Evolutionary conservation across 2,329 filamentous ascomycete species (phyloP), one percentile per base, ranked within the genome.

Genomic region (Fusarium multiceps): DNA sequence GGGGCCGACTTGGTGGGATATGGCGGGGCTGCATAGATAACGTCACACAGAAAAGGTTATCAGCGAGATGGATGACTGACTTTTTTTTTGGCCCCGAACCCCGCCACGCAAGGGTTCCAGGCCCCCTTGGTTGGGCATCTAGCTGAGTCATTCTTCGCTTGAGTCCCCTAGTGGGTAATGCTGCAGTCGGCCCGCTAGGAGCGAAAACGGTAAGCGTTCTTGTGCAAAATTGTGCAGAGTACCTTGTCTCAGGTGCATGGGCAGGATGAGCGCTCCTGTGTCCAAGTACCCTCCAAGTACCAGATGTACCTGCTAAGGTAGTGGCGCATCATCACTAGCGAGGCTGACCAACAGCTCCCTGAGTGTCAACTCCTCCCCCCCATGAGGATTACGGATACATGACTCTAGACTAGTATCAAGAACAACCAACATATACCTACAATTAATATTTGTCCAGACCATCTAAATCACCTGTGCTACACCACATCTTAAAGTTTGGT

Each of bases 1-100:
- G 34, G 30, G 51, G 53, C 43, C 27, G 55, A 62, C 55, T 74
- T 74, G 63, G 73, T 75, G 74, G 73, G 73, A 54, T 64, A 53
- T 72, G 72, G 73, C 74, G 74, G 74, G 74, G 74, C 69, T 73
- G 47, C 42, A 47, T 62, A 61, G 70, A 75, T 75, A 75, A 75
- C 72, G 74, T 75, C 74, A 75, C 72, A 65, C 66, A 72, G 51
- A 61, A 71, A 68, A 55, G 51, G 59, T 61, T 68, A 72, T 71
- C 70, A 74, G 63, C 40, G 63, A 61, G 50, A 61, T 57, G 61
- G 16, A 68, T 66, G 66, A 60, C 67, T 69, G 66, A 69, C 66
- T 74, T 74, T 74, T 53, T 73, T 72, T 71, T 57, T 49, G 46
- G 53, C 55, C 55, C 58, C 59, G 47, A 60, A 51, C 69, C 69